Evolutionary conservation across 345 rosid genomes (phyloP).

Genomic region (Crucihimalaya himalaica): DNA sequence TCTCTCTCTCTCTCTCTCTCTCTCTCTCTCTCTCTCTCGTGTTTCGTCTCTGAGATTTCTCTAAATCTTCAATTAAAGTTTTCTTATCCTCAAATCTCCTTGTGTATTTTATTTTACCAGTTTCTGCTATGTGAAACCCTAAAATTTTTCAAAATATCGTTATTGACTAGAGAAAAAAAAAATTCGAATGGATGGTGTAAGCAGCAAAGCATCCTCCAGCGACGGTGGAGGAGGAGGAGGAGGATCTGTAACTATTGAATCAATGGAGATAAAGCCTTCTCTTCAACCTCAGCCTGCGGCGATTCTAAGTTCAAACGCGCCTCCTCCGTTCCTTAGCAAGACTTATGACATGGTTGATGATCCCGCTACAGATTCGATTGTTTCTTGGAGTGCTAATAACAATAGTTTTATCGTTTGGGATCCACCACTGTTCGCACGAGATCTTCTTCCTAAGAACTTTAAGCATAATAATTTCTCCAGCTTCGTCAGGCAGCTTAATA

Average conservation of each 20-base stretch:
- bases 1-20: no score
- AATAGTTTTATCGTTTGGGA: conserved; percentile 94
- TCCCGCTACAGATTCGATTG: conserved; percentile 63
- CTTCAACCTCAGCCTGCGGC: conserved; percentile 47
- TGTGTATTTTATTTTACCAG: not conserved
- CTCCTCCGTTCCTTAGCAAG: conserved; percentile 92
- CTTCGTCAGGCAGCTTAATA: conserved; percentile 86
- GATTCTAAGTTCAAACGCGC: conserved; percentile 56
- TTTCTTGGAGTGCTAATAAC: conserved; percentile 75
- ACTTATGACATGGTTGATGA: conserved; percentile 96
- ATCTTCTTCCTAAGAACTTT: conserved; percentile 82
- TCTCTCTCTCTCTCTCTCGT: not conserved
- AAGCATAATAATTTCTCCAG: conserved; percentile 94
- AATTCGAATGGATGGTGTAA: conserved; percentile 22
- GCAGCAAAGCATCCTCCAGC: not conserved
- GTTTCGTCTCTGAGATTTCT: not conserved
- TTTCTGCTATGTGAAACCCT: not conserved
- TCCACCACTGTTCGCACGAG: conserved; percentile 81
- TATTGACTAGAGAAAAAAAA: not conserved
- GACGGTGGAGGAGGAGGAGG: conserved; percentile 2
- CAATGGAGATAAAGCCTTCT: conserved; percentile 22
- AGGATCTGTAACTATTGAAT: conserved; percentile 14
- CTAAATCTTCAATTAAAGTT: not conserved
- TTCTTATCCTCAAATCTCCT: not conserved
- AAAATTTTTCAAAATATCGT: not conserved